Evolutionary conservation across 495 filamentous ascomycete genomes (phyloP), one percentile per base, ranked within the genome.

Genomic region (Corynascus novoguineensis): DNA sequence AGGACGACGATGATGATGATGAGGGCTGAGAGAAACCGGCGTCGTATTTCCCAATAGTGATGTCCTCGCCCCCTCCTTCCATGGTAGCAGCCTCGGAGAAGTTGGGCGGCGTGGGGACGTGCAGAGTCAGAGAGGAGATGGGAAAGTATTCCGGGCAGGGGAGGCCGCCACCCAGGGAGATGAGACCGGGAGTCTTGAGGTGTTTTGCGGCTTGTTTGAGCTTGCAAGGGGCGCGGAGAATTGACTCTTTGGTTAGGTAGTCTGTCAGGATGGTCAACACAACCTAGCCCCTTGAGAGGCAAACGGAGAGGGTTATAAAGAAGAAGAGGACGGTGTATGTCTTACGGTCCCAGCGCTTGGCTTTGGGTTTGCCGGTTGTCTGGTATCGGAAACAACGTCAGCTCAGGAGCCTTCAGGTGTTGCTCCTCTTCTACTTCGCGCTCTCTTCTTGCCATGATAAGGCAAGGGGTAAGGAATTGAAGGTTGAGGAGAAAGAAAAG

Each of bases 101-200:
- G 55, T 78, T 24, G 78, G 88, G 51, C 71, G 74, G 24, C 22
- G 42, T 19, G 11, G 70, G 65, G 12, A 73, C 63, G 28, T 60
- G 62, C 60, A 79, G 60, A 54, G 59, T 67, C 17, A 79, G 55
- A 7, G 65, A 70, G 37, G 70, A 65, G 55, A 79, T 63, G 38
- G 93, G 95, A 68, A 98, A 97, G 77, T 93, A 88, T 68, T 90
- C 85, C 51, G 86, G 79, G 28, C 88, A 90, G 10, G 93, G 93
- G 31, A 98, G 78, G 3, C 93, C 93, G 59, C 95, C 95, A 54
- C 93, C 93, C 12, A 98, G 83, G 5, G 89, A 93, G 68, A 98
- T 92, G 50, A 80, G 66, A 62, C 86, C 86, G 25, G 87, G 87
- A 37, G 74, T 85, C 58, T 85, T 85, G 44, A 98, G 76, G 60